Evolutionary conservation across 2,329 filamentous ascomycete genomes (phyloP).

Genomic region (Phaeosphaeria sp.): DNA sequence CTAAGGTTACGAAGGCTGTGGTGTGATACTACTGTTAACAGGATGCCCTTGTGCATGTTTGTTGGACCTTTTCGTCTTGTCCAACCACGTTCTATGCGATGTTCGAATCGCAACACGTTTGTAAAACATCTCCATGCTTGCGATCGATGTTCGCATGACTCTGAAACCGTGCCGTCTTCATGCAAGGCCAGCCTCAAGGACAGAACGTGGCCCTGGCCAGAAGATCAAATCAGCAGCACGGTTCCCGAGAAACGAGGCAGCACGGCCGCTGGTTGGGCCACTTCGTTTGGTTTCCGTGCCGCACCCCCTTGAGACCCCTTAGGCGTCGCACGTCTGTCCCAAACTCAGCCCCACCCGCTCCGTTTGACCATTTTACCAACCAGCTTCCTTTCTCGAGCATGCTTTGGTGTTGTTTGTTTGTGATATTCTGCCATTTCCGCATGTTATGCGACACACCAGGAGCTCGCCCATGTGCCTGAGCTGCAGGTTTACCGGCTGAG

Average conservation of each 20-base stretch:
- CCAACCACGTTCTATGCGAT: constrained; percentile 14
- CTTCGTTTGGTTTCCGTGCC: constrained; percentile 23
- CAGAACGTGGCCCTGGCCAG: constrained; percentile 8
- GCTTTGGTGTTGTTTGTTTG: constrained; percentile 10
- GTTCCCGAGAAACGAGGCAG: constrained; percentile 27
- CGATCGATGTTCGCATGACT: constrained; percentile 13
- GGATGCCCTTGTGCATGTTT: constrained; percentile 9
- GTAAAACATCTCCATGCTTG: constrained; percentile 6
- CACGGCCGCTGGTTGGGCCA: constrained; percentile 31
- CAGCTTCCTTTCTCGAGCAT: neutral
- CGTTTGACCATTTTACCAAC: constrained; percentile 1
- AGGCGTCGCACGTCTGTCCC: constrained; percentile 36
- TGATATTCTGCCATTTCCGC: constrained; percentile 11
- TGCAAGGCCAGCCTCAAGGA: constrained; percentile 9
- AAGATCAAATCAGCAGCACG: constrained; percentile 13
- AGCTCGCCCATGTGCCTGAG: constrained; percentile 2
- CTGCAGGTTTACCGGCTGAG: neutral
- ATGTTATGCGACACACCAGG: constrained; percentile 13
- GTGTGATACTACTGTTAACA: constrained; percentile 14
- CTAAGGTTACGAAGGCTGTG: constrained; percentile 17
- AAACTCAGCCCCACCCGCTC: constrained; percentile 19
- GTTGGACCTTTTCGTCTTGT: constrained; percentile 8
- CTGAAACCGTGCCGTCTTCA: constrained; percentile 29
- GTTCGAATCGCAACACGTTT: constrained; percentile 9
- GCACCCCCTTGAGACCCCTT: constrained; percentile 36